Evolutionary conservation across 306 rosid species (phyloP).

Genomic region (Castanea mollissima): DNA sequence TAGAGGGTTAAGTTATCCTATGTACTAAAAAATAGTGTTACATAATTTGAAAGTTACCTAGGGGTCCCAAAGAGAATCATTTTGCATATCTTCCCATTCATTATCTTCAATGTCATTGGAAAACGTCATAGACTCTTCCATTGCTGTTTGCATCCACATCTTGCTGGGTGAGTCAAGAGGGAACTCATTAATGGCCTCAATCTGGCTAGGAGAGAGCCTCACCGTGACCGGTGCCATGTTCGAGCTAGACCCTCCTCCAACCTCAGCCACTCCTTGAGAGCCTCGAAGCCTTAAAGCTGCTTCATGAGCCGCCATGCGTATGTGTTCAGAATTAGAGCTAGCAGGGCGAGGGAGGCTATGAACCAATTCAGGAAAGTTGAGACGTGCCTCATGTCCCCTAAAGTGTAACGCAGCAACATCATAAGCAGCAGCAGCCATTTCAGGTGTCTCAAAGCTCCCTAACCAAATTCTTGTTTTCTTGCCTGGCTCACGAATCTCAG

Average conservation of each 20-base stretch:
- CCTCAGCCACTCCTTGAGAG: neutral
- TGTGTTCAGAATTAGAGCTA: slow-evolving; percentile 58
- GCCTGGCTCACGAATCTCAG: slow-evolving; percentile 91
- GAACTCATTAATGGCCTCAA: slow-evolving; percentile 54
- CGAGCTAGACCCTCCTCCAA: neutral
- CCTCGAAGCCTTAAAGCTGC: slow-evolving; percentile 58
- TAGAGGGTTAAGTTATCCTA: neutral
- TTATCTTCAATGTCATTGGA: slow-evolving; percentile 33
- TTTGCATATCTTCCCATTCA: slow-evolving; percentile 35
- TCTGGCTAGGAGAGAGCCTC: slow-evolving; percentile 47
- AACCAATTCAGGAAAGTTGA: slow-evolving; percentile 71
- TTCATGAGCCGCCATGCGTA: slow-evolving; percentile 78
- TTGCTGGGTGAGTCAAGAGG: slow-evolving; percentile 46
- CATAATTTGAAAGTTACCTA: slow-evolving; percentile 21
- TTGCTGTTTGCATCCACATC: slow-evolving; percentile 47
- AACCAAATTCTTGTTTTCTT: slow-evolving; percentile 86
- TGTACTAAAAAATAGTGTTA: neutral
- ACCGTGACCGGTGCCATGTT: slow-evolving; percentile 32
- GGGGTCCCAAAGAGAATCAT: slow-evolving; percentile 46
- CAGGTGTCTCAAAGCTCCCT: slow-evolving; percentile 75
- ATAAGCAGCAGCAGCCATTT: slow-evolving; percentile 90
- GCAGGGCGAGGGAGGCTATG: slow-evolving; percentile 59
- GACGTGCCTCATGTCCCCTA: slow-evolving; percentile 57
- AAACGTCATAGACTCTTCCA: slow-evolving; percentile 34
- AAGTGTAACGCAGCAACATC: slow-evolving; percentile 84